phyloP scores from a whole-genome alignment of 2,329 filamentous ascomycete species.

The Trichocomaceae sp. region DNA sequence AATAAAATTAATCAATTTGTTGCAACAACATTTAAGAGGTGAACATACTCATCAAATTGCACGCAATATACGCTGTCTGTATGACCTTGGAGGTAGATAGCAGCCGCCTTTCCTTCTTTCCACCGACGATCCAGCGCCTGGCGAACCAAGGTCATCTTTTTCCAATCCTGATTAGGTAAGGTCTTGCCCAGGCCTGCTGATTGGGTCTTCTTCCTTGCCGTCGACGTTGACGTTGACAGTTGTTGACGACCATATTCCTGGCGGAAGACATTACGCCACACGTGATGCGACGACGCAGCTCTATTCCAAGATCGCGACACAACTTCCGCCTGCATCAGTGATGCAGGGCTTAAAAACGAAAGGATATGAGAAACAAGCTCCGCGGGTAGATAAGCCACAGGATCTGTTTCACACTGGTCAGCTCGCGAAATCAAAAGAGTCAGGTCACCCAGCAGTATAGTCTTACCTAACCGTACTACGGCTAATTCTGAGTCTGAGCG shows the following conservation, averaged over 20 bases:
- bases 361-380: constrained; percentile 56
- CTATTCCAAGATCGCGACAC: constrained; percentile 54
- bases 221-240: constrained; percentile 32
- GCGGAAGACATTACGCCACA: constrained; percentile 59
- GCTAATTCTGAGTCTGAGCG: constrained; percentile 29
- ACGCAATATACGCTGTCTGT: constrained; percentile 95
- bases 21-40: background rate
- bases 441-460: background rate
- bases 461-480: constrained; percentile 33
- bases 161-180: constrained; percentile 68
- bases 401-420: constrained; percentile 39
- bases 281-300: constrained; percentile 50
- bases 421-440: background rate
- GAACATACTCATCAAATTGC: constrained; percentile 85
- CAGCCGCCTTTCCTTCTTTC: constrained; percentile 68
- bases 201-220: constrained; percentile 37
- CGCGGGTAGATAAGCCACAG: constrained; percentile 48
- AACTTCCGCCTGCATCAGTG: constrained; percentile 49
- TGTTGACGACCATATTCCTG: constrained; percentile 45
- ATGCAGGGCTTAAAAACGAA: constrained; percentile 52
- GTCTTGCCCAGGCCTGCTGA: constrained; percentile 49
- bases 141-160: constrained; percentile 72
- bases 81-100: constrained; percentile 88
- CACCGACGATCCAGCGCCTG: constrained; percentile 71
- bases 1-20: background rate